These are phyloP conservation scores for Paxillus involutus DNA, from an alignment of 768 basidiomycete genomes.

Conservation along the genomic window DNA sequence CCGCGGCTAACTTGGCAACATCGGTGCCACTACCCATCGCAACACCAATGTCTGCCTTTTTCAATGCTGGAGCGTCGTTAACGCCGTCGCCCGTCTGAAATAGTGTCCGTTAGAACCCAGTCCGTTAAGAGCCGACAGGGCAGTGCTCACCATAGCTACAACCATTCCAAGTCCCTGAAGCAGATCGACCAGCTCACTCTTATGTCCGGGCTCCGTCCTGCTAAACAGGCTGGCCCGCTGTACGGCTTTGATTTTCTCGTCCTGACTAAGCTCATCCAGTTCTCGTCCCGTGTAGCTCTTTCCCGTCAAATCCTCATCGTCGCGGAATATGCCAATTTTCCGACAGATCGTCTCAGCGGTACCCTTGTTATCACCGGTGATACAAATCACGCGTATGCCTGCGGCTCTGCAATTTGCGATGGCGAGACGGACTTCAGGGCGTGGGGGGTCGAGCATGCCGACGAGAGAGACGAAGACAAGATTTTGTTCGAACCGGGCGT, in stretches of 20 bases:
- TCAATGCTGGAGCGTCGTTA: slow-evolving; percentile 95
- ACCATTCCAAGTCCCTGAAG: slow-evolving; percentile 90
- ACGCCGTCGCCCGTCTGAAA: slow-evolving; percentile 92
- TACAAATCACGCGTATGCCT: slow-evolving; percentile 94
- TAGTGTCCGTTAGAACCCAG: slow-evolving; percentile 8
- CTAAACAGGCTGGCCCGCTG: slow-evolving; percentile 88
- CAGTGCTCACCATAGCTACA: slow-evolving; percentile 80
- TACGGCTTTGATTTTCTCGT: slow-evolving; percentile 85
- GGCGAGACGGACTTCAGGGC: slow-evolving; percentile 86
- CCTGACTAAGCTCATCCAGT: slow-evolving; percentile 74
- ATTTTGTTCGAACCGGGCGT: slow-evolving; percentile 86
- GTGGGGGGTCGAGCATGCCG: slow-evolving; percentile 97
- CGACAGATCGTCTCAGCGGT: slow-evolving; percentile 97
- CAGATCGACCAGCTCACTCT: slow-evolving; percentile 91
- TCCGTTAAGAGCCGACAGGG: slow-evolving; percentile 1
- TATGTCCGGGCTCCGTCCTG: slow-evolving; percentile 93
- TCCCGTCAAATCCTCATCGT: slow-evolving; percentile 85
- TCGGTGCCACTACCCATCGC: slow-evolving; percentile 99
- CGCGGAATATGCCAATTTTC: slow-evolving; percentile 90
- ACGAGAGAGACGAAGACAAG: slow-evolving; percentile 94
- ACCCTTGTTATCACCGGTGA: slow-evolving; percentile 97
- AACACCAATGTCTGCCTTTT: slow-evolving; percentile 96
- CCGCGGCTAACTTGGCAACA: slow-evolving; percentile 95
- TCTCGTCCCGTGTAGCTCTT: slow-evolving; percentile 96
- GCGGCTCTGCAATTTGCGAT: slow-evolving; percentile 90